Evolutionary conservation across 345 rosid species (phyloP).

Genomic region (Carallia brachiata): DNA sequence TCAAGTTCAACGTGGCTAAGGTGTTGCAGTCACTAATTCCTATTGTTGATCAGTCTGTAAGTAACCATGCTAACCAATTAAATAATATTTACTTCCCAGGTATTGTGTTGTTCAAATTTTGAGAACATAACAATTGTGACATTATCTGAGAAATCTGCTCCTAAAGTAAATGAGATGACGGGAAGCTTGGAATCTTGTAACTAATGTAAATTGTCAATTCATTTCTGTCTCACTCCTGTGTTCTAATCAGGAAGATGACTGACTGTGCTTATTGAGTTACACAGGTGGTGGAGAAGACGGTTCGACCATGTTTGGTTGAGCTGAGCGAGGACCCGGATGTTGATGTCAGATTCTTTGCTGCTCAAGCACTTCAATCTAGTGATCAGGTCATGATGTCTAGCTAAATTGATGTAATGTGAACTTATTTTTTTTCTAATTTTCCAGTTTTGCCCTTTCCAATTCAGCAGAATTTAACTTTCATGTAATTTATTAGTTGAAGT

Average conservation of each 20-base stretch:
- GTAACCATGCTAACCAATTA: conserved; percentile 21
- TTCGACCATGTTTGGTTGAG: conserved; percentile 77
- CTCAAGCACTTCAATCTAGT: conserved; percentile 75
- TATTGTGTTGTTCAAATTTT: neutral
- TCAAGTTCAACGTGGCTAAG: conserved; percentile 94
- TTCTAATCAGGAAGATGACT: neutral
- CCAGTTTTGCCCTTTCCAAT: neutral
- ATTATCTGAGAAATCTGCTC: no score
- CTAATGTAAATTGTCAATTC: neutral
- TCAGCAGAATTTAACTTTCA: conserved; percentile 15
- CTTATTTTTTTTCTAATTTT: neutral
- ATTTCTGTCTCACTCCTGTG: neutral
- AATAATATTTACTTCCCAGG: neutral
- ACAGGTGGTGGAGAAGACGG: conserved; percentile 75
- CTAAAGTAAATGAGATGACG: neutral
- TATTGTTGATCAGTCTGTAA: conserved; percentile 74
- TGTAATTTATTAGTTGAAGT: conserved; percentile 15
- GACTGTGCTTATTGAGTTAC: neutral
- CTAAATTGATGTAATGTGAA: conserved; percentile 30
- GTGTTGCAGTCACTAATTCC: conserved; percentile 89
- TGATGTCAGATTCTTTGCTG: conserved; percentile 83
- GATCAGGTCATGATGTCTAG: conserved; percentile 76
- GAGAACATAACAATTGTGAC: neutral
- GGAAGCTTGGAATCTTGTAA: neutral
- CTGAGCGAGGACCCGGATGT: conserved; percentile 91